Conservation (phyloP, 2,329 filamentous ascomycete genomes). For the Spiromastix sp. region DNA sequence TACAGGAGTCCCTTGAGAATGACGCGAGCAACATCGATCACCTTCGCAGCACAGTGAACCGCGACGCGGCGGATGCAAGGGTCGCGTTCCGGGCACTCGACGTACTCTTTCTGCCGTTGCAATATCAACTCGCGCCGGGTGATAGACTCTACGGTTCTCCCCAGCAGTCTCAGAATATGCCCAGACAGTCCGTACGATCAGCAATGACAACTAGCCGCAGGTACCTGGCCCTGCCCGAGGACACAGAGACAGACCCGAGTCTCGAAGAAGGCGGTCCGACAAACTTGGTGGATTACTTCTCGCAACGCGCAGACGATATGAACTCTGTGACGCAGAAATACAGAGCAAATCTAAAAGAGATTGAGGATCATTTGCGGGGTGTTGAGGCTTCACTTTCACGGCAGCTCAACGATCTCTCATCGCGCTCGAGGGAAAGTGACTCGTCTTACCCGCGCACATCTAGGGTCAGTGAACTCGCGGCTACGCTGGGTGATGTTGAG, state of each 20-base stretch:
- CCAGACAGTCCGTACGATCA: constrained; percentile 26
- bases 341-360: constrained; percentile 50
- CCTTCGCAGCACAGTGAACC: constrained; percentile 47
- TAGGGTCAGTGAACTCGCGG: constrained; percentile 39
- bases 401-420: constrained; percentile 47
- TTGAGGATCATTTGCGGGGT: constrained; percentile 54
- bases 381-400: constrained; percentile 52
- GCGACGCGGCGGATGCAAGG: constrained; percentile 59
- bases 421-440: constrained; percentile 28
- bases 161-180: constrained; percentile 29
- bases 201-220: constrained; percentile 27
- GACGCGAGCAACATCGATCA: constrained; percentile 52
- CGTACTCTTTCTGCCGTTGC: constrained; percentile 59
- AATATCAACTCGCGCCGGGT: constrained; percentile 45
- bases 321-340: constrained; percentile 47
- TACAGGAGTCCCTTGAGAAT: constrained; percentile 52
- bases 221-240: constrained; percentile 38
- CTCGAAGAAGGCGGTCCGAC: constrained; percentile 42
- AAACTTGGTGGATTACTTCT: constrained; percentile 56
- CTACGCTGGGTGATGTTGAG: constrained; percentile 55
- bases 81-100: constrained; percentile 64
- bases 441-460: constrained; percentile 31
- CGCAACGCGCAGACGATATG: constrained; percentile 53
- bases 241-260: constrained; percentile 31
- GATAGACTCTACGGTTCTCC: constrained; percentile 30